Conservation (phyloP, 805 yeast genomes). For the Torulaspora maleeae region DNA sequence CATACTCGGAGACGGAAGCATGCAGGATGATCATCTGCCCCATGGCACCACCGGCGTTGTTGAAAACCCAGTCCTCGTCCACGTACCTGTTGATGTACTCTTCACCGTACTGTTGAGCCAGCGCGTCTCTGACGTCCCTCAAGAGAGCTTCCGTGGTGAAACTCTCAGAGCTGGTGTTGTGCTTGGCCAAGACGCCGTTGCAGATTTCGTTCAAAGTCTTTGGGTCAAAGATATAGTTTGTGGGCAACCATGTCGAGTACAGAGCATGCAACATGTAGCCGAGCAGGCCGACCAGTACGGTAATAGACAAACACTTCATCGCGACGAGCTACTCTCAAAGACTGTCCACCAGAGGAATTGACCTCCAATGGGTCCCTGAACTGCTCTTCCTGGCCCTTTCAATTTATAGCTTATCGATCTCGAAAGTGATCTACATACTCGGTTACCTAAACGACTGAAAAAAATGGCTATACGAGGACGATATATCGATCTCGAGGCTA, state of each 20-base stretch:
- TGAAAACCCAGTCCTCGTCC: slow-evolving; percentile 87
- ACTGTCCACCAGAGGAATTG: not conserved
- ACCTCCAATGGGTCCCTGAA: not conserved
- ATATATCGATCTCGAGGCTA: not conserved
- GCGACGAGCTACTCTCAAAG: not conserved
- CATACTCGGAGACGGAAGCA: slow-evolving; percentile 88
- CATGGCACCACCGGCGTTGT: slow-evolving; percentile 99
- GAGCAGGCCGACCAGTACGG: slow-evolving; percentile 18
- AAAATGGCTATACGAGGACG: slow-evolving; percentile 2
- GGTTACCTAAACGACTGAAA: slow-evolving; percentile 4
- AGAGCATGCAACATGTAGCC: slow-evolving; percentile 30
- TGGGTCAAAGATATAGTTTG: slow-evolving; percentile 65
- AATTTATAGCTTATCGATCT: not conserved
- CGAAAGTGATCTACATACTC: slow-evolving; percentile 1
- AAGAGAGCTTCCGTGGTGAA: slow-evolving; percentile 57
- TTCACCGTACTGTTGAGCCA: slow-evolving; percentile 66
- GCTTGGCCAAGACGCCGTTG: slow-evolving; percentile 46
- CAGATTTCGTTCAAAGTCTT: slow-evolving; percentile 54
- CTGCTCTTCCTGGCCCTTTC: not conserved
- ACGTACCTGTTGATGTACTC: slow-evolving; percentile 64
- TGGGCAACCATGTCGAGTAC: slow-evolving; percentile 64
- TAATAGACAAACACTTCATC: slow-evolving; percentile 25
- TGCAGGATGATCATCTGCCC: slow-evolving; percentile 92
- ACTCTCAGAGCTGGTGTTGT: slow-evolving; percentile 43
- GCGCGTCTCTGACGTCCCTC: slow-evolving; percentile 51